Evolutionary conservation across 768 basidiomycete genomes (phyloP), one percentile per base, ranked within the genome.

Genomic region (Termitomyces titanicus): DNA sequence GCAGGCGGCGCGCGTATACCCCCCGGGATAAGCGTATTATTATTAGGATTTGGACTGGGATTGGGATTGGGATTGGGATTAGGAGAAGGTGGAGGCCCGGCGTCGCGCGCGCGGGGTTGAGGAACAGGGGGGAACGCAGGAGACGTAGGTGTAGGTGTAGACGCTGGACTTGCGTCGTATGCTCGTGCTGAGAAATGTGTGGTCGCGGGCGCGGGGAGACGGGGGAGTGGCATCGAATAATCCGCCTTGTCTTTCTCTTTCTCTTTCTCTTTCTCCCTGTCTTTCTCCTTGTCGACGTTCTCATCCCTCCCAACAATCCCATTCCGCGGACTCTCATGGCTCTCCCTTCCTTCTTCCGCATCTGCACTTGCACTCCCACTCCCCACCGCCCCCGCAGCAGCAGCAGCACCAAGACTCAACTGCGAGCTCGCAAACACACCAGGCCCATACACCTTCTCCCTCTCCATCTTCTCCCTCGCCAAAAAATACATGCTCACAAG

Each of bases 401-500:
- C 53, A 47, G 55, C 52, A 18, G 68, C 75, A 12, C 64, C 63
- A 15, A 91, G 66, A 24, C 86, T 89, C 11, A 94, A 72, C 67
- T 95, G 93, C 0, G 94, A 97, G 51, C 83, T 89, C 2, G 97
- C 97, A 70, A 99, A 99, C 59, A 91, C 86, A 3, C 94, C 94
- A 0, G 87, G 86, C 0, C 96, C 97, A 70, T 95, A 98, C 7
- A 99, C 90, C 49, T 83, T 80, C 63, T 99, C 97, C 52, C 97
- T 78, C 66, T 98, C 94, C 65, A 94, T 77, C 79, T 98, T 98
- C 76, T 99, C 97, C 51, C 92, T 79, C 5, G 95, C 91, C 18
- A 99, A 84, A 74, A 86, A 98, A 70, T 99, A 99, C 74, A 99
- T 98, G 29, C 94, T 93, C 44, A 98, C 81, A 25, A 99, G 79